These are phyloP conservation scores for Epichloe glyceriae DNA, from an alignment of 2,329 filamentous ascomycete genomes.

Conservation along the genomic window DNA sequence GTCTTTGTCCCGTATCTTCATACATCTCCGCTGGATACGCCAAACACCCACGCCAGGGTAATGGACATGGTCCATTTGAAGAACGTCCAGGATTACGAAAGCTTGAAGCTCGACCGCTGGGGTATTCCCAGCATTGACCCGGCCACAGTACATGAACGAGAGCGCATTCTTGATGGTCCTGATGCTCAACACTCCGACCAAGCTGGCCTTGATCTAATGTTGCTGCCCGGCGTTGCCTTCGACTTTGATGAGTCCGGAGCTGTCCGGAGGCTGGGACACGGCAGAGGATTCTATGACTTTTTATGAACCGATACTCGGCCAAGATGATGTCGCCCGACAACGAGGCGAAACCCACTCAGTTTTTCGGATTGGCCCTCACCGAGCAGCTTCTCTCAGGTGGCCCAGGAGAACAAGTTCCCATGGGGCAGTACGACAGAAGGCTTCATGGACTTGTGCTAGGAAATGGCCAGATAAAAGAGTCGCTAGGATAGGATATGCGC, in stretches of 20 bases:
- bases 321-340: slow-evolving; percentile 24
- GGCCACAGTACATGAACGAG: slow-evolving; percentile 49
- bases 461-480: slow-evolving; percentile 43
- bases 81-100: slow-evolving; percentile 64
- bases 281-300: slow-evolving; percentile 93
- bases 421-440: slow-evolving; percentile 62
- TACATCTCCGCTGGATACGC: slow-evolving; percentile 34
- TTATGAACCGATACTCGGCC: slow-evolving; percentile 65
- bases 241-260: slow-evolving; percentile 44
- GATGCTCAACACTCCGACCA: slow-evolving; percentile 30
- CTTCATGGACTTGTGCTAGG: slow-evolving; percentile 69
- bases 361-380: slow-evolving; percentile 68
- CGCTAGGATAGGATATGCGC: not conserved
- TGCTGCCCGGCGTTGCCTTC: slow-evolving; percentile 90
- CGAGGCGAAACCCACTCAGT: slow-evolving; percentile 27
- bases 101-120: slow-evolving; percentile 70
- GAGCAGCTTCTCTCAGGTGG: slow-evolving; percentile 63
- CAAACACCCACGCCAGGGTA: slow-evolving; percentile 46
- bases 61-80: slow-evolving; percentile 92
- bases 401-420: slow-evolving; percentile 53
- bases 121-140: slow-evolving; percentile 78
- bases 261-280: slow-evolving; percentile 74
- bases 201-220: slow-evolving; percentile 62
- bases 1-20: slow-evolving; percentile 90
- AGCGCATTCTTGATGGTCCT: slow-evolving; percentile 58